Base-by-base conservation (phyloP, 805 yeast genomes). In the Yamadazyma nakazawae region DNA sequence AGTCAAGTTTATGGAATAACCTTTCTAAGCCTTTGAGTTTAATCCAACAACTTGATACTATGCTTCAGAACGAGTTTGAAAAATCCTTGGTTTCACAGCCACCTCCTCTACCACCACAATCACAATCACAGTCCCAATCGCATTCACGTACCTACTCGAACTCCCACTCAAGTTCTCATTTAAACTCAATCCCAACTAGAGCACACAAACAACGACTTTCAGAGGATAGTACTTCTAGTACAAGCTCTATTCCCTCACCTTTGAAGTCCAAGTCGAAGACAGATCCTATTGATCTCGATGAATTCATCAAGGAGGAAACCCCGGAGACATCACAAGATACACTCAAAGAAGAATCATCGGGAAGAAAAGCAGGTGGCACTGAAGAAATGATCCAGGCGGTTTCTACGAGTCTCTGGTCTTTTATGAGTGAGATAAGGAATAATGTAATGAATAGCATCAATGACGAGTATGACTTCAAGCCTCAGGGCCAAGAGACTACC, bases 1-100 rank as follows among this genome's bases (percentile, higher is more conserved):
- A 52, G 30, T 55, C 64, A n/a, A 55, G 59, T 32, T 31, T 68
- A 21, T 67, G 72, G 72, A 50, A 54, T 17, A 67, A 63, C 39
- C 52, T 67, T 31, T 62, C 80, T 3, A 81, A 77, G 54, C 85
- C 89, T 1, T 67, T 84, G 37, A 77, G 72, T 39, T 68, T 83
- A 43, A 71, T 85, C 40, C 88, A 82, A 54, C 88, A 82, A 51
- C 76, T 85, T 56, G 92, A 85, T 59, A 80, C 77, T 44, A 68
- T 82, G 62, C 66, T 85, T 28, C 88, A 81, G 57, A 77, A 74
- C 47, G 90, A 84, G 59, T 69, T 85, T 47, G 90, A 84, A 53
- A 80, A 75, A 51, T 61, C 67, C 2, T 46, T 64, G 31, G n/a
- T 21, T 2, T 24, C 41, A 24, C 41, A 37, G 16, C 34, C 18